Conservation (phyloP, 2,329 filamentous ascomycete genomes). For the Pyrenochaeta sp. region DNA sequence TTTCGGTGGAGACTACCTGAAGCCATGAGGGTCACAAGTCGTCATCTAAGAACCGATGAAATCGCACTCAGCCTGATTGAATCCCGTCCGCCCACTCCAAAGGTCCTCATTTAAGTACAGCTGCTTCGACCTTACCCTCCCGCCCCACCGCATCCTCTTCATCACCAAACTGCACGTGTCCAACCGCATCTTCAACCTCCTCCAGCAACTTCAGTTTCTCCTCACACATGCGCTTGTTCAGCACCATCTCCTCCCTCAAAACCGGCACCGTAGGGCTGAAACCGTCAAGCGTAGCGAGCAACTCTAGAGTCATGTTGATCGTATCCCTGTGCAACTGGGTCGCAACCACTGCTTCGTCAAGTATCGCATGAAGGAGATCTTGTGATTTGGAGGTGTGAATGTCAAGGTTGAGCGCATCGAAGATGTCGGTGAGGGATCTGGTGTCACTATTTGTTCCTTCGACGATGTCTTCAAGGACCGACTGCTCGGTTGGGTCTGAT, state of each 20-base stretch:
- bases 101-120: no score
- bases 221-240: conserved; percentile 16
- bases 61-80: no score
- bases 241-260: conserved; percentile 18
- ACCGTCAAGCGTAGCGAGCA: conserved; percentile 20
- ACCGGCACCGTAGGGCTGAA: conserved; percentile 23
- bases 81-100: no score
- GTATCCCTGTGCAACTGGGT: conserved; percentile 19
- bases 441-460: neutral
- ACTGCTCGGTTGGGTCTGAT: neutral
- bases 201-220: conserved; percentile 1
- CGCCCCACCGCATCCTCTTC: neutral
- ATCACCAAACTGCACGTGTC: neutral
- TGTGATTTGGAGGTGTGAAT: neutral
- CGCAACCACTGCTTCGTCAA: conserved; percentile 11
- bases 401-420: neutral
- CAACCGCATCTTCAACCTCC: neutral
- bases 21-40: no score
- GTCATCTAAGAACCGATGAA: no score
- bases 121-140: no score
- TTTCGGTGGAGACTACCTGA: no score
- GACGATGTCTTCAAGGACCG: neutral
- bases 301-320: conserved; percentile 15
- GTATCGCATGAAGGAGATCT: neutral
- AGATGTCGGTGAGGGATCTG: neutral